Conservation (phyloP, 345 rosid species). For the Citrus trifoliata region DNA sequence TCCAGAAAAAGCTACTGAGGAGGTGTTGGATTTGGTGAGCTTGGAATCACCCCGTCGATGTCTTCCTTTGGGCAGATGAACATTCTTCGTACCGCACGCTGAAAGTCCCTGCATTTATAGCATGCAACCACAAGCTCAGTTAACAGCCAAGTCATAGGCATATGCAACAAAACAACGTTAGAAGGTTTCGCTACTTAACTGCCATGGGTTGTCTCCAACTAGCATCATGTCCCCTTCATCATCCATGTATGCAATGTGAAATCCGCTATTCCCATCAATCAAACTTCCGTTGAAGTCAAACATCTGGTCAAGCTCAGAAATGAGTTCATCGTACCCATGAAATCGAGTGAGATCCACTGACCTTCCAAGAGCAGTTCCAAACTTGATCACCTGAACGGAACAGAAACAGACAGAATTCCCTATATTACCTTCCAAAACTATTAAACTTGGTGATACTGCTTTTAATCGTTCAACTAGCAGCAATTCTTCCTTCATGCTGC, state of each 20-base stretch:
- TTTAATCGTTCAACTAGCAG: background rate
- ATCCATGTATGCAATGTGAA: constrained; percentile 37
- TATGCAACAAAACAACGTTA: background rate
- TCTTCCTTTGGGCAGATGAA: constrained; percentile 35
- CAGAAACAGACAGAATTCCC: background rate
- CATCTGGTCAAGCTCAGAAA: constrained; percentile 41
- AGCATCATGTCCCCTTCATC: constrained; percentile 36
- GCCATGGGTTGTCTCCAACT: constrained; percentile 36
- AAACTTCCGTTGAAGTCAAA: constrained; percentile 44
- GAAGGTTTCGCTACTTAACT: constrained; percentile 34
- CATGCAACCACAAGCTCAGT: background rate
- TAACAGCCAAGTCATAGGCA: background rate
- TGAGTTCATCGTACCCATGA: constrained; percentile 33
- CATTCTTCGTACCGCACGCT: constrained; percentile 24
- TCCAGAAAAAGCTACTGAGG: background rate
- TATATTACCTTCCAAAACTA: background rate
- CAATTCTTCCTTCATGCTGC: background rate
- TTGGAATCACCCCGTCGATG: constrained; percentile 9
- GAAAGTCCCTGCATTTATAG: constrained; percentile 36
- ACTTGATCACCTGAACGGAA: constrained; percentile 38
- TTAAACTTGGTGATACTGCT: background rate
- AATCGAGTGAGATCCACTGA: constrained; percentile 32
- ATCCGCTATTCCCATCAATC: constrained; percentile 34
- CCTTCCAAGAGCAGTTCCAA: constrained; percentile 40
- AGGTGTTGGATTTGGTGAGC: constrained; percentile 23